A percentile compares a stretch with the other conserved stretches of the same genome.
phyloP scores from a whole-genome alignment of 352 stramenopile genomes.

The Globisporangium solare region DNA sequence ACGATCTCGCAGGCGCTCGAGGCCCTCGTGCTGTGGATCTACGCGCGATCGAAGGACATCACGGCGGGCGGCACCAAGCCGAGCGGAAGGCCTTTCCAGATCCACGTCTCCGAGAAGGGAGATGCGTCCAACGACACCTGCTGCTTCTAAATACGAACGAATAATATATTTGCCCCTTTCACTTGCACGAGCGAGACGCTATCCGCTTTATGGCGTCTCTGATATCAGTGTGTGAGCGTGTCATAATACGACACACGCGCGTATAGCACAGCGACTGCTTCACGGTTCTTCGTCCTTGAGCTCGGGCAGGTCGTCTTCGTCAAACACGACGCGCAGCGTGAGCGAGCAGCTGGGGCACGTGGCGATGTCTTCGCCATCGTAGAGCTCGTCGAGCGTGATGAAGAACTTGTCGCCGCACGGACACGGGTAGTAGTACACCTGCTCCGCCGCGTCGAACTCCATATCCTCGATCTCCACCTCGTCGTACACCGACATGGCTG shows the following conservation, averaged over 20 bases:
- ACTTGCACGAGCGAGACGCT: too few species aligned
- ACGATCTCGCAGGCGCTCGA: conserved; percentile 57
- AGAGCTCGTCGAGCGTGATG: conserved; percentile 81
- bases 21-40: conserved; percentile 59
- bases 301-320: conserved; percentile 81
- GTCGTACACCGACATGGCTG: conserved; percentile 92
- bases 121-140: conserved; percentile 24
- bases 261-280: neutral
- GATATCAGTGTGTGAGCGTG: too few species aligned
- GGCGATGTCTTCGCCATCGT: conserved; percentile 97
- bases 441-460: conserved; percentile 91
- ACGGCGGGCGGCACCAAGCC: conserved; percentile 37
- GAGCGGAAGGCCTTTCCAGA: conserved; percentile 38
- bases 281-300: conserved; percentile 42
- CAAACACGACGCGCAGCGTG: conserved; percentile 94
- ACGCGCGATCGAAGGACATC: conserved; percentile 64
- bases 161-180: conserved; percentile 11
- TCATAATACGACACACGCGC: neutral
- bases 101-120: conserved; percentile 15
- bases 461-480: conserved; percentile 99
- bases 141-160: conserved; percentile 25
- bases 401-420: conserved; percentile 95
- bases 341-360: conserved; percentile 96
- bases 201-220: too few species aligned
- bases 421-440: conserved; percentile 97